A percentile compares a stretch with the other conserved stretches of the same genome.
These are phyloP conservation scores for Choanephora cucurbitarum DNA, from an alignment of 371 early-diverging fungal genomes.

Conservation along the genomic window DNA sequence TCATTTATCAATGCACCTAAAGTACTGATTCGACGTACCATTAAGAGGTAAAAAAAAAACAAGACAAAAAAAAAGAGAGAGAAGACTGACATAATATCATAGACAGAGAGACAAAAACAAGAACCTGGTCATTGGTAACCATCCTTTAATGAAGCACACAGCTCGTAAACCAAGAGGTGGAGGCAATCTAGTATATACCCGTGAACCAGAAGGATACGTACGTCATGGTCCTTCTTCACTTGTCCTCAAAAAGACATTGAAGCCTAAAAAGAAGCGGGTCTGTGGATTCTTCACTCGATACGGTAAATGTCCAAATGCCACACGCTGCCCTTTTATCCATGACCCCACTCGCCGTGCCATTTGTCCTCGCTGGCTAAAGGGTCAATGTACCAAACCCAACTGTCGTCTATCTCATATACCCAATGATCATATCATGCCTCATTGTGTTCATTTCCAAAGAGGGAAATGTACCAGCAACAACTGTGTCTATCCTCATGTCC, in stretches of 20 bases:
- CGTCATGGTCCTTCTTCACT: slow-evolving; percentile 39
- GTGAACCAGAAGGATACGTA: slow-evolving; percentile 45
- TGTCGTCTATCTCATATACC: slow-evolving; percentile 57
- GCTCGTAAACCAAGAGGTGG: slow-evolving; percentile 30
- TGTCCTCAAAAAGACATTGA: slow-evolving; percentile 21
- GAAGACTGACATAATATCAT: too few relatives aligned
- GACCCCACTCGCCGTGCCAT: slow-evolving; percentile 56
- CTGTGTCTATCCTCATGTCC: slow-evolving; percentile 57
- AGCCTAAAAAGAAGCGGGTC: slow-evolving; percentile 18
- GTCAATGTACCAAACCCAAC: slow-evolving; percentile 37
- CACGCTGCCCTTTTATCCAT: slow-evolving; percentile 51
- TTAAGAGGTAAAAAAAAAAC: slow-evolving; percentile 21
- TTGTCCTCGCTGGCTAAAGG: slow-evolving; percentile 54
- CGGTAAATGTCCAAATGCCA: slow-evolving; percentile 32
- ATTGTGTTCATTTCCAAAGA: slow-evolving; percentile 58
- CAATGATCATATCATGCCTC: slow-evolving; percentile 52
- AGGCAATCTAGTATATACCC: slow-evolving; percentile 45
- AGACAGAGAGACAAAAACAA: slow-evolving; percentile 17
- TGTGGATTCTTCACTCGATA: slow-evolving; percentile 50
- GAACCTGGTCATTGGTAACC: slow-evolving; percentile 26
- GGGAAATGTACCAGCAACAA: slow-evolving; percentile 48
- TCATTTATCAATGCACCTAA: slow-evolving; percentile 19
- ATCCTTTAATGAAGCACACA: slow-evolving; percentile 8
- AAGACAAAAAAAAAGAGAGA: background rate
- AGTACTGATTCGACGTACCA: slow-evolving; percentile 13